These are phyloP conservation scores for Neopestalotiopsis sp. DNA, from an alignment of 2,329 filamentous ascomycete species.

Conservation along the genomic window DNA sequence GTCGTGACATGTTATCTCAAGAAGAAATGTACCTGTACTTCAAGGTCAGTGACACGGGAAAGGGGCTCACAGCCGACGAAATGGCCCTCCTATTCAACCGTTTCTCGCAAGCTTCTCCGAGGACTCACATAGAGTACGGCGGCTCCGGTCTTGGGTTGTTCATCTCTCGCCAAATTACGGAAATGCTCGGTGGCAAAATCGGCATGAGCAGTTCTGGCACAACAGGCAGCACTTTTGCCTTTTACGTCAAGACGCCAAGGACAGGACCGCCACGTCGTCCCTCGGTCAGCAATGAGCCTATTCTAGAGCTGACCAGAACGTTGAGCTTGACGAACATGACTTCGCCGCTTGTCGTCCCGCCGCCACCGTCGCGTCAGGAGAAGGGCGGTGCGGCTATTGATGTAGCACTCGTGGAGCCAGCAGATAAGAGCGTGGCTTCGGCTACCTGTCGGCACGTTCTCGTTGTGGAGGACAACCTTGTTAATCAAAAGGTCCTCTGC, in stretches of 20 bases:
- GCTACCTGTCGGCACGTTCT: constrained; percentile 40
- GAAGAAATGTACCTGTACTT: constrained; percentile 67
- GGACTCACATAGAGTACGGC: constrained; percentile 79
- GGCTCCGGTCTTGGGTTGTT: constrained; percentile 81
- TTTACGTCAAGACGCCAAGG: constrained; percentile 67
- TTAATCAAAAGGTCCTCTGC: constrained; percentile 63
- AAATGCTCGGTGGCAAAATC: constrained; percentile 81
- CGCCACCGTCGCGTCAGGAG: neutral
- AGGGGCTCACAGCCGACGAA: constrained; percentile 73
- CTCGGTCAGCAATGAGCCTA: constrained; percentile 23
- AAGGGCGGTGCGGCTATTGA: constrained; percentile 14
- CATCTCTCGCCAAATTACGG: constrained; percentile 79
- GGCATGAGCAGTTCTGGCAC: constrained; percentile 71
- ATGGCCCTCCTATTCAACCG: constrained; percentile 78
- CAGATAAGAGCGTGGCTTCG: neutral
- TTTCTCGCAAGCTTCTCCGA: constrained; percentile 79
- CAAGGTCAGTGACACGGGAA: constrained; percentile 78
- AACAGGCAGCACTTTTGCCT: constrained; percentile 76
- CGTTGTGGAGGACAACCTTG: constrained; percentile 65
- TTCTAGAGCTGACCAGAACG: constrained; percentile 21
- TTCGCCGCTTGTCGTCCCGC: constrained; percentile 18
- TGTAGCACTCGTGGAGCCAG: constrained; percentile 17
- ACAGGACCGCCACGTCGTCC: constrained; percentile 21
- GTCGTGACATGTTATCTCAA: constrained; percentile 3
- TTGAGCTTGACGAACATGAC: constrained; percentile 20